These are phyloP conservation scores for Cryphonectria japonica DNA, from an alignment of 2,329 filamentous ascomycete genomes.

Conservation along the genomic window DNA sequence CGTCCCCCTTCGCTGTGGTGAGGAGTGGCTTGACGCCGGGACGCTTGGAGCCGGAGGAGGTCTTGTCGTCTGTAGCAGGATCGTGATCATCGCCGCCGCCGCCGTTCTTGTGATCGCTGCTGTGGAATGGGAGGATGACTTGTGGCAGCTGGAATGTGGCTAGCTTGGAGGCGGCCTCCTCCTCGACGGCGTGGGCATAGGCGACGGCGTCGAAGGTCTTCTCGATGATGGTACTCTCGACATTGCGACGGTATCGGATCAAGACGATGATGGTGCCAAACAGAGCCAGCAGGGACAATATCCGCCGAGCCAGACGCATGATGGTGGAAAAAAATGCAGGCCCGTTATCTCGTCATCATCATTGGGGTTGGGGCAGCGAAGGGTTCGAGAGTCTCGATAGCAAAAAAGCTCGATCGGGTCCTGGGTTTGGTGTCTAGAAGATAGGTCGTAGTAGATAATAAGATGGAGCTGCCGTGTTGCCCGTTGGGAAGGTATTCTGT, in stretches of 20 bases:
- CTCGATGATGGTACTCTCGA: constrained; percentile 28
- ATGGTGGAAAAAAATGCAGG: neutral
- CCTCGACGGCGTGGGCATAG: constrained; percentile 24
- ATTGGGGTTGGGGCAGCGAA: constrained; percentile 7
- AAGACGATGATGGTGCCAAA: constrained; percentile 25
- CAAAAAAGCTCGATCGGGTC: neutral
- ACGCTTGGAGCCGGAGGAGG: constrained; percentile 1
- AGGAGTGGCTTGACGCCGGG: constrained; percentile 13
- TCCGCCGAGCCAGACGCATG: constrained; percentile 28
- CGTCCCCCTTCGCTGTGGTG: constrained; percentile 16
- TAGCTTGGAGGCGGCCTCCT: constrained; percentile 28
- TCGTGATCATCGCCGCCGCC: constrained; percentile 2
- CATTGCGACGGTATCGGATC: constrained; percentile 27
- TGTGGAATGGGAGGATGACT: constrained; percentile 26
- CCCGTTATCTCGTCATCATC: constrained; percentile 27
- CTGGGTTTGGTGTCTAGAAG: neutral
- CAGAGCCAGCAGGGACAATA: constrained; percentile 24
- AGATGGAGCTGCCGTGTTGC: neutral
- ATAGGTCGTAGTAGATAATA: neutral
- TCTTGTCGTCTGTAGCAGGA: neutral
- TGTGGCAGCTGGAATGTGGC: constrained; percentile 23
- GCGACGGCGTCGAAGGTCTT: constrained; percentile 27
- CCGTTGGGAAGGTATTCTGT: neutral
- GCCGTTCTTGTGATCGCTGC: constrained; percentile 15
- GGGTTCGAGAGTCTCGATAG: neutral